A percentile compares a stretch with the other conserved stretches of the same genome.
Evolutionary conservation across 2,329 filamentous ascomycete species (phyloP).

Genomic region (Sclerotinia sclerotiorum): DNA sequence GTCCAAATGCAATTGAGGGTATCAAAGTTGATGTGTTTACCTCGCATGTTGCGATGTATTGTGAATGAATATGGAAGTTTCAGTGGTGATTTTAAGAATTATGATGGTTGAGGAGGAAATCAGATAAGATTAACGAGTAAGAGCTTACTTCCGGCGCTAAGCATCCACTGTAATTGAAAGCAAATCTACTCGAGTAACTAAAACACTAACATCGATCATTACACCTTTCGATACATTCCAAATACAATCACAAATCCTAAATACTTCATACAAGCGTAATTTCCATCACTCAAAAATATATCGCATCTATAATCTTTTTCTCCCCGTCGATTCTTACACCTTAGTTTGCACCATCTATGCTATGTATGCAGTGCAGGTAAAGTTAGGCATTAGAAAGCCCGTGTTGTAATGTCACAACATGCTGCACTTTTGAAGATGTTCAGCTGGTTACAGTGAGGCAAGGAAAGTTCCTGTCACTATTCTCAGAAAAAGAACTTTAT

Average conservation of each 20-base stretch:
- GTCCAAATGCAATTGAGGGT: no score
- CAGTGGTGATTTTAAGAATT: no score
- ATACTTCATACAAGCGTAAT: not conserved
- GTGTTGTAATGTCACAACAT: slow-evolving; percentile 1
- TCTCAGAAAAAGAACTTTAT: not conserved
- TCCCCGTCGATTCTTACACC: not conserved
- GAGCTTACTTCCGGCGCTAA: not conserved
- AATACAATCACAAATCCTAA: not conserved
- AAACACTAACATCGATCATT: no score
- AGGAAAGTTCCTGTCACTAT: not conserved
- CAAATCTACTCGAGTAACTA: no score
- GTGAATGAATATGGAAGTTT: no score
- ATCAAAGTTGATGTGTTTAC: no score
- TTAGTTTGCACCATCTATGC: not conserved
- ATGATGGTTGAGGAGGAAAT: no score
- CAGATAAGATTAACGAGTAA: not conserved
- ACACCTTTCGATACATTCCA: no score
- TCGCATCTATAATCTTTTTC: not conserved
- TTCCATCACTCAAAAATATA: not conserved
- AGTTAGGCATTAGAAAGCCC: not conserved
- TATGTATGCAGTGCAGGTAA: not conserved
- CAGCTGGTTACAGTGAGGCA: slow-evolving; percentile 2
- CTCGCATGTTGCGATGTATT: no score
- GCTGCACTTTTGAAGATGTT: not conserved
- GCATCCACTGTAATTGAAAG: not conserved